These are phyloP conservation scores for Colletotrichum kahawae DNA, from an alignment of 2,329 filamentous ascomycete species.

Conservation along the genomic window DNA sequence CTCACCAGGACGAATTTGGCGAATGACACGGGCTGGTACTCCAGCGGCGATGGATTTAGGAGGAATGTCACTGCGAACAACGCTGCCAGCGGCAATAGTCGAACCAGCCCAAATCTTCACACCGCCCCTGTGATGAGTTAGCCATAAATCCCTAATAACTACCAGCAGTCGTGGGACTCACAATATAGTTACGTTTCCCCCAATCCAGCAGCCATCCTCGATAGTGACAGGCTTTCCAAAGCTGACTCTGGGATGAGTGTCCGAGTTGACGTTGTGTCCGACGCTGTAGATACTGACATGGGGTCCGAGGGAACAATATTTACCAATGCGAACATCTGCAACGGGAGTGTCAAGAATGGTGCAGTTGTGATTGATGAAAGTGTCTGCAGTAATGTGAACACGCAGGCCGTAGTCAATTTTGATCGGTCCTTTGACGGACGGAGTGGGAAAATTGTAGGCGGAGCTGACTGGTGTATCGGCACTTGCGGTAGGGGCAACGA, in stretches of 20 bases:
- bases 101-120: slow-evolving; percentile 33
- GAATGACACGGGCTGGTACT: slow-evolving; percentile 22
- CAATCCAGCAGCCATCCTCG: slow-evolving; percentile 44
- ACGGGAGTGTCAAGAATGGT: slow-evolving; percentile 39
- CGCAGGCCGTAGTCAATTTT: slow-evolving; percentile 36
- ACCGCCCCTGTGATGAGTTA: slow-evolving; percentile 5
- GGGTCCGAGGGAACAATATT: slow-evolving; percentile 33
- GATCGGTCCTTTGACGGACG: slow-evolving; percentile 32
- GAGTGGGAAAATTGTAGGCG: neutral
- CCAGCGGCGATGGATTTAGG: slow-evolving; percentile 29
- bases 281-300: slow-evolving; percentile 34
- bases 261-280: slow-evolving; percentile 30
- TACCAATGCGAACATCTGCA: slow-evolving; percentile 36
- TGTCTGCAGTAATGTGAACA: slow-evolving; percentile 32
- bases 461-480: neutral
- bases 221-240: slow-evolving; percentile 36
- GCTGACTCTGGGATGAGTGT: slow-evolving; percentile 26
- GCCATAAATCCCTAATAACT: neutral
- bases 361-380: slow-evolving; percentile 37
- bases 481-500: neutral
- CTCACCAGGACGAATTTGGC: neutral
- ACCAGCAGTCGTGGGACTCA: slow-evolving; percentile 18
- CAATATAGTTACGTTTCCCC: slow-evolving; percentile 37
- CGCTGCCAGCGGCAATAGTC: slow-evolving; percentile 32
- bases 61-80: slow-evolving; percentile 32